These are phyloP conservation scores for Grosmannia clavigera DNA, from an alignment of 2,329 filamentous ascomycete genomes.

Conservation along the genomic window DNA sequence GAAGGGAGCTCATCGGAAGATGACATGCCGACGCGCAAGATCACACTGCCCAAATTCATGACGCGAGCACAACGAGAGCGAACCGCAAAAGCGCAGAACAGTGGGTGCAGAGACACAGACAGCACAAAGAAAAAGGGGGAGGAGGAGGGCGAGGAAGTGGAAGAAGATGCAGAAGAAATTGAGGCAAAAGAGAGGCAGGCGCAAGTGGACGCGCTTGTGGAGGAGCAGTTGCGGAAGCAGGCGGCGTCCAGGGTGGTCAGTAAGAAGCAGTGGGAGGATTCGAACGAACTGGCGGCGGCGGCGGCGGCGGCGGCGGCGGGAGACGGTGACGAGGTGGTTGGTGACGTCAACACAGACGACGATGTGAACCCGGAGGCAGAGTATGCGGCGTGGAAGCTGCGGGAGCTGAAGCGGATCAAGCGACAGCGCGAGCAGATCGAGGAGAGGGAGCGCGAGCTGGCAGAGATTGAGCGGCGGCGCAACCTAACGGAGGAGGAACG, in stretches of 20 bases:
- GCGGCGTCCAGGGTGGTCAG: slow-evolving; percentile 51
- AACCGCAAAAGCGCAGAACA: slow-evolving; percentile 19
- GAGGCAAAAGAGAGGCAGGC: slow-evolving; percentile 49
- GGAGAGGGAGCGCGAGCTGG: slow-evolving; percentile 68
- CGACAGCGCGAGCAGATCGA: slow-evolving; percentile 79
- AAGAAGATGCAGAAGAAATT: slow-evolving; percentile 24
- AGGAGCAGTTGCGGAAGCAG: slow-evolving; percentile 78
- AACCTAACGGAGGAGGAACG: slow-evolving; percentile 82
- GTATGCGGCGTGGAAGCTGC: slow-evolving; percentile 82
- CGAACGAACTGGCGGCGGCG: slow-evolving; percentile 36
- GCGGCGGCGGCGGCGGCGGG: slow-evolving; percentile 52
- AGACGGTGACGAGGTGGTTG: slow-evolving; percentile 74
- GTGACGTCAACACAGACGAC: slow-evolving; percentile 83
- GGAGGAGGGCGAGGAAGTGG: slow-evolving; percentile 20
- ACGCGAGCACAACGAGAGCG: slow-evolving; percentile 41
- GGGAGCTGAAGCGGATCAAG: slow-evolving; percentile 80
- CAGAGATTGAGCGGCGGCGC: slow-evolving; percentile 76
- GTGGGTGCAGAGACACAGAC: slow-evolving; percentile 3
- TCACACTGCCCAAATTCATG: slow-evolving; percentile 53
- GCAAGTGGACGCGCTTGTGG: slow-evolving; percentile 66
- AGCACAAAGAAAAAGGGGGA: slow-evolving; percentile 11
- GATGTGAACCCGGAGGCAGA: slow-evolving; percentile 78
- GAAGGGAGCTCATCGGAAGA: slow-evolving; percentile 31
- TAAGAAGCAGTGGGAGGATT: slow-evolving; percentile 79
- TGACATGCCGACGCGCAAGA: slow-evolving; percentile 47